phyloP scores from a whole-genome alignment of 768 basidiomycete genomes.

The Fistulinella prunicolor region DNA sequence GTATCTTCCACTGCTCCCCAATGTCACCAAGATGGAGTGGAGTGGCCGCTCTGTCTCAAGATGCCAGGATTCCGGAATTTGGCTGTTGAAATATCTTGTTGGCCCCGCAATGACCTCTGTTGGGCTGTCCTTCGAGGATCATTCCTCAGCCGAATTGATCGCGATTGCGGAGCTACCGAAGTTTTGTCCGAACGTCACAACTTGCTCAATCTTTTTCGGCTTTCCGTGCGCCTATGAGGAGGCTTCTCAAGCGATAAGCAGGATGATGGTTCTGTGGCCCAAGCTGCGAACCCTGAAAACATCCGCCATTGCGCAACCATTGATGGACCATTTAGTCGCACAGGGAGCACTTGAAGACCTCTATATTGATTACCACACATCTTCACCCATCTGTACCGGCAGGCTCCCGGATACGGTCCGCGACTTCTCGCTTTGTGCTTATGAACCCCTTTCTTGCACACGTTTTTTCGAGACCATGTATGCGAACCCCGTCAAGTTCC shows the following conservation, averaged over 20 bases:
- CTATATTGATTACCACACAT: constrained; percentile 6
- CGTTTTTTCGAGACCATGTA: constrained; percentile 7
- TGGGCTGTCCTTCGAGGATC: constrained; percentile 4
- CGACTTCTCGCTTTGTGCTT: constrained; percentile 11
- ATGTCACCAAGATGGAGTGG: constrained; percentile 16
- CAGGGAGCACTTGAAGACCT: constrained; percentile 7
- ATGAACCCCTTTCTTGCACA: constrained; percentile 3
- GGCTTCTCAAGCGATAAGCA: constrained; percentile 9
- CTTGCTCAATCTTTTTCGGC: constrained; percentile 7
- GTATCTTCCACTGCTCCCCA: constrained; percentile 22
- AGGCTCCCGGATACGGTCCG: constrained; percentile 11
- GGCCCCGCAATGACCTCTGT: constrained; percentile 12
- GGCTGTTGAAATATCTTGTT: constrained; percentile 13
- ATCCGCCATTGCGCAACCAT: constrained; percentile 10
- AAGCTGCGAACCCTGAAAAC: constrained; percentile 8
- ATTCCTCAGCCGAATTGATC: constrained; percentile 9
- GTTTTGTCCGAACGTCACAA: constrained; percentile 22
- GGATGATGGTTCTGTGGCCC: constrained; percentile 18
- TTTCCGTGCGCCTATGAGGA: constrained; percentile 6
- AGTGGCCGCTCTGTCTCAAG: constrained; percentile 1
- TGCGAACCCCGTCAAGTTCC: constrained; percentile 9
- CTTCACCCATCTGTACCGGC: constrained; percentile 11
- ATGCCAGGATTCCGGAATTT: constrained; percentile 6
- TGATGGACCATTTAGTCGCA: constrained; percentile 12
- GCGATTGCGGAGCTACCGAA: constrained; percentile 13